Base-by-base conservation (phyloP, 2,329 filamentous ascomycete species). In the Microcyclosporella mali region DNA sequence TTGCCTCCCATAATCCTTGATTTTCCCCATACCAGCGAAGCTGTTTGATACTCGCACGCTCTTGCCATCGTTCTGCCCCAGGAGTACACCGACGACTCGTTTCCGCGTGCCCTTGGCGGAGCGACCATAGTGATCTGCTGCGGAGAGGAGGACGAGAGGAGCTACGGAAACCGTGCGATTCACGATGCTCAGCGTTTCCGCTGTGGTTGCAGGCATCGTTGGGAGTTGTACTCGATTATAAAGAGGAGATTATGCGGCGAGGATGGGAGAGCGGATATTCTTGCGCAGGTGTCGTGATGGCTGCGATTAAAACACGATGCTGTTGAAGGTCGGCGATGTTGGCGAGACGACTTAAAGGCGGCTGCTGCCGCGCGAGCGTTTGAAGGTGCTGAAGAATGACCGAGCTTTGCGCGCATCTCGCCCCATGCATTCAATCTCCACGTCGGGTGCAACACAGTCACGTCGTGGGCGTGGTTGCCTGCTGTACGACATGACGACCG, bases 21-120 rank as follows among this genome's bases (percentile, higher is more conserved):
- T 30, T 30, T 17, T 16, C 14, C 21, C 18, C 51, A 34, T 50
- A 95, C 90, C 89, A 63, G 92, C 92, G 69, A 97, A 98, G 71
- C 92, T 95, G 80, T 98, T 98, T 54, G 92, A 97, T 59, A 97
- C 92, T 55, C 92, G 82, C 65, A 95, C 92, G 62, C 88, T 89
- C 71, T 90, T 90, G 60, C 92, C 89, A 69, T 95, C 87, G 58
- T 97, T 97, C 70, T 95, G 88, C 35, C 92, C 92, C 49, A 98
- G 74, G 44, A 98, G 73, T 37, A 97, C 92, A 61, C 92, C 92
- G 28, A 98, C 90, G 29, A 97, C 92, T 63, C 92, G 81, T 73
- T 81, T 81, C 66, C 84, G 83, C 57, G 86, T 88, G 64, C 87
- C 89, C 69, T 92, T 95, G 58, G 85, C 85, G 56, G 87, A 86